Base-by-base conservation (phyloP, 202 grass and related monocot species). In the Schoenoplectus tabernaemontani region DNA sequence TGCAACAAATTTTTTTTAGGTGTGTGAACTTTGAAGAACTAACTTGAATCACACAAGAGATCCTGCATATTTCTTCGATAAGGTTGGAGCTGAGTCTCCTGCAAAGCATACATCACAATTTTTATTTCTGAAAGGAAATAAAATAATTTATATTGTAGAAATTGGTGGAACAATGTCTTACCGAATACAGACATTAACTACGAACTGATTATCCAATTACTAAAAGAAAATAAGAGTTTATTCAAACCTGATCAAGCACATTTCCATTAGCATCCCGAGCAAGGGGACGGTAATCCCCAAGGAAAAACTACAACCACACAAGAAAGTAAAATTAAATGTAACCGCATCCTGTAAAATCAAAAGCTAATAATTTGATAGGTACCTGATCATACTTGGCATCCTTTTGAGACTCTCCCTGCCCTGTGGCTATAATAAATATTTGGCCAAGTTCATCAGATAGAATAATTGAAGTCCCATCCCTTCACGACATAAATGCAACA, bases 381-480 rank as follows among this genome's bases (percentile, higher is more conserved):
- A 99, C 96, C 96, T 99, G 96, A 80, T 99, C 91, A 84, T 99
- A 95, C 91, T 90, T 92, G 7, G 96, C 96, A 53, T 99, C 96
- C 80, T 99, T 99, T 86, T 99, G 96, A 76, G 96, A 99, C 78
- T 99, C 96, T 61, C 96, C 96, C 86, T 99, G 91, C 26, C 96
- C 96, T 81, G 96, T 99, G 69, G 88, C 86, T 85, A 99, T 92
- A 60, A 99, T 87, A 81, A 91, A 95, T 99, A 95, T 92, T 86
- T 95, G 96, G 15, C 96, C 96, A 87, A 99, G 87, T 91, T 99
- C 96, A 58, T 99, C 96, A 7, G 96, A 91, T 60, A 99, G 85
- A 87, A 99, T 82, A 89, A 99, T 82, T 78, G 96, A 92, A 50
- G 91, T 99, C 33, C 96, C 96, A 80, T 99, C 96, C 88, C 96